Evolutionary conservation across 1,284 basidiomycete genomes (phyloP), one percentile per base, ranked within the genome.

Genomic region (Boletus smithii): DNA sequence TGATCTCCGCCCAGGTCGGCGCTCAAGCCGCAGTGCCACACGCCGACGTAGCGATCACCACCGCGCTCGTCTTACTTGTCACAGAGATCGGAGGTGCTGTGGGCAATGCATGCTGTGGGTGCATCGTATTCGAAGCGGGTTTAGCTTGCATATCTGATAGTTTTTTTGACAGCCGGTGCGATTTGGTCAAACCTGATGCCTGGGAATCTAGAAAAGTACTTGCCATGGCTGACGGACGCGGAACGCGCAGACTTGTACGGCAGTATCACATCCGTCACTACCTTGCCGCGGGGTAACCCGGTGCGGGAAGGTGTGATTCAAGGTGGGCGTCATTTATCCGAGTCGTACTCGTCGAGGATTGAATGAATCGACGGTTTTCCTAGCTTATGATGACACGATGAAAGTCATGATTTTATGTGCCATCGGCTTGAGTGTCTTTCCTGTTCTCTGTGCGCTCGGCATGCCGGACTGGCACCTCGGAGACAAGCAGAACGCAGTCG

Each of bases 11-110:
- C 5, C 86, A 88, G 64, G 85, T 91, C 47, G 83, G 80, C 31
- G 83, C 88, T 0, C 91, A 94, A 65, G 88, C 87, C 3, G 74
- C 81, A 9, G 89, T 91, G 2, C 72, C 81, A 0, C 89, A 90
- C 61, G 66, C 70, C 23, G 88, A 93, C 56, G 82, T 93, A 17
- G 91, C 88, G 0, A 83, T 85, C 55, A 85, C 86, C 44, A 93
- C 87, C 5, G 91, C 91, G 1, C 73, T 92, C 53, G 81, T 92
- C 13, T 72, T 93, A 27, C 75, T 94, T 31, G 76, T 88, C 57
- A 85, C 86, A 9, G 88, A 92, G 65, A 83, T 90, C 51, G 89
- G 88, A 37, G 83, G 82, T 16, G 79, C 80, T 1, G 74, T 88
- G 16, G 87, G 88, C n/a, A 77, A 72, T 22, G 84, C 84, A 7